Evolutionary conservation across 2,329 filamentous ascomycete species (phyloP).

Genomic region (Epichloe amarillans): DNA sequence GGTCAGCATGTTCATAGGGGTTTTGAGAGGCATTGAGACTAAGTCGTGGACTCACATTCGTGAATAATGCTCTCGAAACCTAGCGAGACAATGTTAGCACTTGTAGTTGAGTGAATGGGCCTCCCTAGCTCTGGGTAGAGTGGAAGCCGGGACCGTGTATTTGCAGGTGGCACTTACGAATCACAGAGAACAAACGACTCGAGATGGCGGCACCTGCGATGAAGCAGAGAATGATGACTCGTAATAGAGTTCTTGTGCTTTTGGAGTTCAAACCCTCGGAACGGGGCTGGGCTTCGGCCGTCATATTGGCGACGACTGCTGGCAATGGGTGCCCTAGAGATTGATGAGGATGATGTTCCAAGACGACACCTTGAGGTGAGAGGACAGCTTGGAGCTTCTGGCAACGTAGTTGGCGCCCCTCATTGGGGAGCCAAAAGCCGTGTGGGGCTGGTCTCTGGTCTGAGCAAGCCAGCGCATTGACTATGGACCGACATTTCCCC

Average conservation of each 20-base stretch:
- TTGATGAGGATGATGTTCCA: slow-evolving; percentile 24
- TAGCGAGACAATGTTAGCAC: slow-evolving; percentile 28
- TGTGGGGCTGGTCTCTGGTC: not conserved
- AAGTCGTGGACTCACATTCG: slow-evolving; percentile 61
- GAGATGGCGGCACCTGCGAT: slow-evolving; percentile 87
- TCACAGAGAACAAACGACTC: slow-evolving; percentile 94
- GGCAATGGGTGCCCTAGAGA: slow-evolving; percentile 16
- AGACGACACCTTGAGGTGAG: slow-evolving; percentile 7
- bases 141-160: not conserved
- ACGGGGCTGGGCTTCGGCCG: slow-evolving; percentile 32
- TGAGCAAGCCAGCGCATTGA: not conserved
- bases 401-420: not conserved
- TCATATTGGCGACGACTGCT: slow-evolving; percentile 28
- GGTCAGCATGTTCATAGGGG: slow-evolving; percentile 12
- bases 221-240: slow-evolving; percentile 77
- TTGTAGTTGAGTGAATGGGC: not conserved
- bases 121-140: not conserved
- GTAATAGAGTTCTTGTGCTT: slow-evolving; percentile 73
- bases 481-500: slow-evolving; percentile 2
- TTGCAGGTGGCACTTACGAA: slow-evolving; percentile 50
- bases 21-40: not conserved
- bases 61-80: slow-evolving; percentile 99
- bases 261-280: slow-evolving; percentile 67
- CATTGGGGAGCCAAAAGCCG: not conserved
- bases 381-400: slow-evolving; percentile 34